Evolutionary conservation across 1,284 basidiomycete species (phyloP).

Genomic region (Rhodotorula sp.): DNA sequence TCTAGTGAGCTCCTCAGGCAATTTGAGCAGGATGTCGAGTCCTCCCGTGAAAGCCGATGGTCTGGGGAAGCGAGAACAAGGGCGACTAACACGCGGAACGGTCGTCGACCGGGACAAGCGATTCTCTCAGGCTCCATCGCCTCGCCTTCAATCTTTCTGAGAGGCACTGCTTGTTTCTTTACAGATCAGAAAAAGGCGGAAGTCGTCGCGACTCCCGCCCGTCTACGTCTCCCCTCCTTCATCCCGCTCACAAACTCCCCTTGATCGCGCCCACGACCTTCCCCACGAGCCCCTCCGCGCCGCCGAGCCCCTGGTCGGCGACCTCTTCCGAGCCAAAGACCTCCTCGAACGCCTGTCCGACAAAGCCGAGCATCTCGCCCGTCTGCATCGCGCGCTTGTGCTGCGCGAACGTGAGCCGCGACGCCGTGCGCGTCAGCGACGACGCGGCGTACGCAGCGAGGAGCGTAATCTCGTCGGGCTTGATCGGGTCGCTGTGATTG

Average conservation of each 20-base stretch:
- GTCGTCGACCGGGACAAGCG: background rate
- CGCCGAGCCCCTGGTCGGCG: conserved; percentile 11
- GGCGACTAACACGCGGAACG: no score
- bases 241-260: conserved; percentile 12
- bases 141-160: background rate
- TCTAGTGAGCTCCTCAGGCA: no score
- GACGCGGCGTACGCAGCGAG: conserved; percentile 86
- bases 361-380: conserved; percentile 67
- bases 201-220: background rate
- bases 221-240: background rate
- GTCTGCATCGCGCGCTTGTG: conserved; percentile 83
- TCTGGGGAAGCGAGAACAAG: no score
- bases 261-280: conserved; percentile 9
- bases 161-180: background rate
- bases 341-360: conserved; percentile 51
- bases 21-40: no score
- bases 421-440: conserved; percentile 80
- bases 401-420: conserved; percentile 70
- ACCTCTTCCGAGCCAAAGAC: conserved; percentile 39
- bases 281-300: background rate
- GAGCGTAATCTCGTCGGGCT: conserved; percentile 65
- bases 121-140: no score
- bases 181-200: no score
- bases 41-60: no score
- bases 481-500: conserved; percentile 51